These are phyloP conservation scores for Aspergillus proliferans DNA, from an alignment of 2,329 filamentous ascomycete genomes.

Conservation along the genomic window DNA sequence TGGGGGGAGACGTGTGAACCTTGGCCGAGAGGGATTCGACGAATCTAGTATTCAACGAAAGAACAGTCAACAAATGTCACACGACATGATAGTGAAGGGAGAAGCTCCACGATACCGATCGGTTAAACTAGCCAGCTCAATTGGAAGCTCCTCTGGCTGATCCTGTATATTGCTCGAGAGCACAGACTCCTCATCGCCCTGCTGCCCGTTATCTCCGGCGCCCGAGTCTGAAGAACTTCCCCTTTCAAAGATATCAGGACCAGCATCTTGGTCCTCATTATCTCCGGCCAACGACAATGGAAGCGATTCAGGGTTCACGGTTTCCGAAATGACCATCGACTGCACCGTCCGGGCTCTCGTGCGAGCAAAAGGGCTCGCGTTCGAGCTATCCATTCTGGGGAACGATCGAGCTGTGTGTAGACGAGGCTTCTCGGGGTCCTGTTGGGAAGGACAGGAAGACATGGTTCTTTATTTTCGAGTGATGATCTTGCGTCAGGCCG, in stretches of 20 bases:
- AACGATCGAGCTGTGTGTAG: constrained; percentile 25
- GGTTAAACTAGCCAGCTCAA: constrained; percentile 83
- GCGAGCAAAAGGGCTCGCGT: constrained; percentile 17
- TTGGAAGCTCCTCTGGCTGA: constrained; percentile 82
- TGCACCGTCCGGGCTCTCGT: constrained; percentile 22
- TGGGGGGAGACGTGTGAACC: constrained; percentile 76
- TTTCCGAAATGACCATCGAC: constrained; percentile 17
- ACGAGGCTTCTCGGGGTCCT: constrained; percentile 18
- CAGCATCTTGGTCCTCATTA: constrained; percentile 18
- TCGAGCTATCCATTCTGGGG: constrained; percentile 26
- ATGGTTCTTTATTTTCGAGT: constrained; percentile 15
- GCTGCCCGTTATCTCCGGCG: constrained; percentile 22
- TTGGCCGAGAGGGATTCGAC: constrained; percentile 83
- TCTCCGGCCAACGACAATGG: constrained; percentile 15
- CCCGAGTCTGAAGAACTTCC: constrained; percentile 27
- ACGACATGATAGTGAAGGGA: neutral
- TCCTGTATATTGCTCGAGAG: constrained; percentile 45
- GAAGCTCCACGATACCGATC: constrained; percentile 58
- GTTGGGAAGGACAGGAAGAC: constrained; percentile 19
- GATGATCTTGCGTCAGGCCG: constrained; percentile 7
- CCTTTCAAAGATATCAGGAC: constrained; percentile 42
- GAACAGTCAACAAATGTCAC: constrained; percentile 1
- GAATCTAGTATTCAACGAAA: constrained; percentile 54
- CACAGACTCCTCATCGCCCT: constrained; percentile 28
- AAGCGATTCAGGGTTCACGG: constrained; percentile 18